phyloP scores from a whole-genome alignment of 108 stramenopile genomes.

The Cyclotella choctawhatcheeana region DNA sequence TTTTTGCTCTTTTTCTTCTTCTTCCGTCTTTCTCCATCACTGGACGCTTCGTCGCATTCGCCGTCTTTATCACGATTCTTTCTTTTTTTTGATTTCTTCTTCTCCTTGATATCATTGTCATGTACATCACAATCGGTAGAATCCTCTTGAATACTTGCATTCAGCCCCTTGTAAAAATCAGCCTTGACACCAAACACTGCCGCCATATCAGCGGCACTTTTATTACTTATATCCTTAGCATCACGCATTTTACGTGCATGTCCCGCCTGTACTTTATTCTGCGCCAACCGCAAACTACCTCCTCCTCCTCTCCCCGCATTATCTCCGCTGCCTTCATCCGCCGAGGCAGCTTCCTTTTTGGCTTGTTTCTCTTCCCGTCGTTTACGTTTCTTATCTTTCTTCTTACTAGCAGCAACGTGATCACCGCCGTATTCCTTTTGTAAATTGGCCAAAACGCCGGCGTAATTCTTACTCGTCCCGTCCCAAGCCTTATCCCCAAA shows the following conservation, averaged over 20 bases:
- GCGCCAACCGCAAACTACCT: constrained; percentile 50
- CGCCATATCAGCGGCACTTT: constrained; percentile 73
- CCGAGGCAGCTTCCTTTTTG: constrained; percentile 5
- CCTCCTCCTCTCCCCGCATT: neutral
- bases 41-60: neutral
- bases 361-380: constrained; percentile 37
- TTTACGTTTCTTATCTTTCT: constrained; percentile 54
- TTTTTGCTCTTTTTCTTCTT: constrained; percentile 30
- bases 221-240: constrained; percentile 77
- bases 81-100: constrained; percentile 19
- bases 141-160: neutral
- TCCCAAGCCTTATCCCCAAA: constrained; percentile 55
- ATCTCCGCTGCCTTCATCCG: constrained; percentile 13
- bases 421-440: constrained; percentile 37
- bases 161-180: constrained; percentile 38
- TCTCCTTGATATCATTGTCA: neutral
- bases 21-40: neutral
- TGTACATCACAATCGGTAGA: no score
- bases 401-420: constrained; percentile 28
- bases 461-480: constrained; percentile 53
- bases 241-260: constrained; percentile 82
- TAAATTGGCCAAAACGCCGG: constrained; percentile 51
- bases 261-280: constrained; percentile 81
- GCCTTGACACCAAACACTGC: constrained; percentile 83
- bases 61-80: constrained; percentile 12